A percentile compares a stretch with the other conserved stretches of the same genome.
phyloP scores from a whole-genome alignment of 148 eudicot genomes.

The Amaranthus hypochondriacus region DNA sequence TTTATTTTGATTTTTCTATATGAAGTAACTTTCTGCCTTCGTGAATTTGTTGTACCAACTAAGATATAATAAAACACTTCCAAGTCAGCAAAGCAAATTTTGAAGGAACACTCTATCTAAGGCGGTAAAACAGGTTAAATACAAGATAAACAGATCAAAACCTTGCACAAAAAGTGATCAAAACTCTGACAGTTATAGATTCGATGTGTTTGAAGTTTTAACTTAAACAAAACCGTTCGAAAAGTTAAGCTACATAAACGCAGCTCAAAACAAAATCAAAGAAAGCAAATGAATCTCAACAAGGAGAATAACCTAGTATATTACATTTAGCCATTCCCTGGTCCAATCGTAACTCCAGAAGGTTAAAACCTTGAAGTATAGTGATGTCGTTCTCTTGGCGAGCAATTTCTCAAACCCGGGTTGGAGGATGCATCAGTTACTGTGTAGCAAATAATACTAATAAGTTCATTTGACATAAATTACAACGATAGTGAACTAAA shows the following conservation, averaged over 20 bases:
- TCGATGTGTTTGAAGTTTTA: neutral
- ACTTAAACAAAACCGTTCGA: neutral
- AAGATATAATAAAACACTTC: too few relatives aligned
- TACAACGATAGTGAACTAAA: neutral
- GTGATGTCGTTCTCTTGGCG: neutral
- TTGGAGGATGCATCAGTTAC: slow-evolving; percentile 5
- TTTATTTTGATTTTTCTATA: too few relatives aligned
- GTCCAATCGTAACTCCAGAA: slow-evolving; percentile 3
- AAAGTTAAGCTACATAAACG: neutral
- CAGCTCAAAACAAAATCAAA: slow-evolving; percentile 6
- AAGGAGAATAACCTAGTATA: slow-evolving; percentile 16
- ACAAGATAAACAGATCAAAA: too few relatives aligned
- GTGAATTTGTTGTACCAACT: too few relatives aligned
- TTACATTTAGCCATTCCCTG: slow-evolving; percentile 3
- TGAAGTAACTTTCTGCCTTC: too few relatives aligned
- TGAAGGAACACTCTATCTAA: too few relatives aligned
- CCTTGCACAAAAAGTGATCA: neutral
- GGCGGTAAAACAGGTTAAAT: too few relatives aligned
- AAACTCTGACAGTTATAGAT: slow-evolving; percentile 8
- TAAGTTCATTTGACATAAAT: neutral
- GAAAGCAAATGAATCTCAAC: neutral
- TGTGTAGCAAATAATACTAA: neutral
- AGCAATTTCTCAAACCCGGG: neutral
- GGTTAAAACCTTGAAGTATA: neutral
- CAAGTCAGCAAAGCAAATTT: too few relatives aligned